phyloP scores from a whole-genome alignment of 169 alveolate species.

The Cryptosporidium parvum region DNA sequence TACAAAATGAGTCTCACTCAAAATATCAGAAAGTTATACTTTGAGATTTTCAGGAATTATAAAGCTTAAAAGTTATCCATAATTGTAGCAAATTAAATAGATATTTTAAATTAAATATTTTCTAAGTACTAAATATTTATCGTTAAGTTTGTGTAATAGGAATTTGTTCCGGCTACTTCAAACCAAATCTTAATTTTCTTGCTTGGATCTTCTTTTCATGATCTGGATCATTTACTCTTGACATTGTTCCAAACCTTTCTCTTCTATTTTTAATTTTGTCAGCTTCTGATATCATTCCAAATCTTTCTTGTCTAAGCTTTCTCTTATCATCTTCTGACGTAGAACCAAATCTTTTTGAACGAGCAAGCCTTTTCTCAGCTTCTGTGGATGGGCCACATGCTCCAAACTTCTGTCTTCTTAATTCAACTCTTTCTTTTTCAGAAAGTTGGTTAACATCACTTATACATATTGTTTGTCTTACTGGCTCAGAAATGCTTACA shows the following conservation, averaged over 20 bases:
- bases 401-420: conserved; percentile 70
- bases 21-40: not conserved
- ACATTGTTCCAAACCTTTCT: conserved; percentile 50
- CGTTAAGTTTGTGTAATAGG: not conserved
- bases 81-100: not conserved
- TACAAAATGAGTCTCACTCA: not conserved
- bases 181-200: conserved; percentile 64
- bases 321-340: conserved; percentile 36
- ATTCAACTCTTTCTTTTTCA: conserved; percentile 61
- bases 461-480: conserved; percentile 26
- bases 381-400: conserved; percentile 10
- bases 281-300: conserved; percentile 50
- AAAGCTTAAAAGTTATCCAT: not conserved
- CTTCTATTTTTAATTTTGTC: conserved; percentile 46
- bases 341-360: conserved; percentile 42
- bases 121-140: conserved; percentile 6
- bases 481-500: not conserved
- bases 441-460: conserved; percentile 23
- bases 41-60: not conserved
- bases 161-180: not conserved
- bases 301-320: conserved; percentile 39
- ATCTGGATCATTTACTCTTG: conserved; percentile 28
- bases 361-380: conserved; percentile 45
- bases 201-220: conserved; percentile 65
- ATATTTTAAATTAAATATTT: not conserved